phyloP scores from a whole-genome alignment of 2,329 filamentous ascomycete genomes.

The Dactylellina leptospora region DNA sequence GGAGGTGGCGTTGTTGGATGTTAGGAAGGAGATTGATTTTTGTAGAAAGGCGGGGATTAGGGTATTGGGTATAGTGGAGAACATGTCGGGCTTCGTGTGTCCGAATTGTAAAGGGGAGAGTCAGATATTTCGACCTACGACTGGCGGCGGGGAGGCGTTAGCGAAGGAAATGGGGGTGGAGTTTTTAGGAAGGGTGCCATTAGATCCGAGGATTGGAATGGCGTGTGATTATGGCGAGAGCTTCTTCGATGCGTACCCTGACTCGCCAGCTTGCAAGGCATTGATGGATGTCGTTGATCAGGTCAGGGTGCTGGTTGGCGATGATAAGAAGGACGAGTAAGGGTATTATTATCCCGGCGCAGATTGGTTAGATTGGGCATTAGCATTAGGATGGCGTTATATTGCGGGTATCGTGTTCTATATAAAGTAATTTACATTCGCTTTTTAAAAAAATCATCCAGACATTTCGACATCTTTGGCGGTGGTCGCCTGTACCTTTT shows the following conservation, averaged over 20 bases:
- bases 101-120: slow-evolving; percentile 75
- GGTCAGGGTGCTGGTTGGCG: slow-evolving; percentile 75
- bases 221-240: slow-evolving; percentile 97
- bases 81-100: slow-evolving; percentile 97
- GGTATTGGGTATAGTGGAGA: slow-evolving; percentile 90
- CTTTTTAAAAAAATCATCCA: slow-evolving; percentile 25
- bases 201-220: slow-evolving; percentile 95
- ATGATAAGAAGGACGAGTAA: slow-evolving; percentile 59
- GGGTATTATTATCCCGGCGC: not conserved
- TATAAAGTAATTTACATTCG: slow-evolving; percentile 46
- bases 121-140: slow-evolving; percentile 86
- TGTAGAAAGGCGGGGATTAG: slow-evolving; percentile 92
- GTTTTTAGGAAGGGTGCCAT: slow-evolving; percentile 86
- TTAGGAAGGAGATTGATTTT: slow-evolving; percentile 97
- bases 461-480: slow-evolving; percentile 47
- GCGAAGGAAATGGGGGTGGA: slow-evolving; percentile 87
- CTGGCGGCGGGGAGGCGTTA: slow-evolving; percentile 81
- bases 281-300: slow-evolving; percentile 71
- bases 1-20: slow-evolving; percentile 89
- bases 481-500: slow-evolving; percentile 13
- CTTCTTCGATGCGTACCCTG: slow-evolving; percentile 91
- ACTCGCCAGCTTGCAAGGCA: slow-evolving; percentile 87
- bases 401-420: slow-evolving; percentile 52
- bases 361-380: slow-evolving; percentile 18
- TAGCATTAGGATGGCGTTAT: slow-evolving; percentile 53